These are phyloP conservation scores for Phytophthora hibernalis DNA, from an alignment of 352 stramenopile genomes.

Conservation along the genomic window DNA sequence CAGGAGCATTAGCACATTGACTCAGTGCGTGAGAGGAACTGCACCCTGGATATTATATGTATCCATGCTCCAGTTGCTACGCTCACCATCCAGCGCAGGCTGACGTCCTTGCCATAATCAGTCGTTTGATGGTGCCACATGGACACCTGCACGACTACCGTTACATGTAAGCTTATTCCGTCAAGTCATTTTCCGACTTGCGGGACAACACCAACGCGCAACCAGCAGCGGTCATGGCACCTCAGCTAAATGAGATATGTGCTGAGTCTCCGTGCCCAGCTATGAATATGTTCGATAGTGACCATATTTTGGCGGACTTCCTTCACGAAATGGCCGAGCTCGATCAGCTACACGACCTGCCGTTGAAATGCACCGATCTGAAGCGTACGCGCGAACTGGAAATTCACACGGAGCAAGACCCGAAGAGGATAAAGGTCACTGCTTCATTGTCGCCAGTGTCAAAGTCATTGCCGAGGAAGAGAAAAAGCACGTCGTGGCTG, in stretches of 20 bases:
- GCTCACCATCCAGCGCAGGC: conserved; percentile 1
- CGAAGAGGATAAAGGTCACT: neutral
- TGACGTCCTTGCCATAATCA: conserved; percentile 11
- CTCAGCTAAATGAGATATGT: neutral
- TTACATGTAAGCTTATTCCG: neutral
- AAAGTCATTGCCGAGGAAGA: neutral
- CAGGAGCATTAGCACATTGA: neutral
- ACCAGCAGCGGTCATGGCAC: neutral
- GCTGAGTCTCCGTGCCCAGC: too few relatives aligned
- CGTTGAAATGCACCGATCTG: neutral
- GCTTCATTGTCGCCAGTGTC: neutral
- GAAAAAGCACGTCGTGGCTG: conserved; percentile 22
- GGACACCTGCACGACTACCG: neutral
- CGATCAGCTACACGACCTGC: neutral
- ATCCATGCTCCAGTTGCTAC: conserved; percentile 9
- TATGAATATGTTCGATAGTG: conserved; percentile 15
- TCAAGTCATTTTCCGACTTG: conserved; percentile 20
- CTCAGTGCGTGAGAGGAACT: too few relatives aligned
- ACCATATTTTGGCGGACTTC: conserved; percentile 14
- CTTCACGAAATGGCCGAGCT: conserved; percentile 25
- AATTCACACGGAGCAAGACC: neutral
- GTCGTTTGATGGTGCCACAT: neutral
- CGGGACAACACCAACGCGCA: conserved; percentile 3
- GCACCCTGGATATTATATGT: conserved; percentile 5
- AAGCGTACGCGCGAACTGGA: neutral